phyloP scores from a whole-genome alignment of 176 grass and related monocot genomes.

The Puccinellia tenuiflora region DNA sequence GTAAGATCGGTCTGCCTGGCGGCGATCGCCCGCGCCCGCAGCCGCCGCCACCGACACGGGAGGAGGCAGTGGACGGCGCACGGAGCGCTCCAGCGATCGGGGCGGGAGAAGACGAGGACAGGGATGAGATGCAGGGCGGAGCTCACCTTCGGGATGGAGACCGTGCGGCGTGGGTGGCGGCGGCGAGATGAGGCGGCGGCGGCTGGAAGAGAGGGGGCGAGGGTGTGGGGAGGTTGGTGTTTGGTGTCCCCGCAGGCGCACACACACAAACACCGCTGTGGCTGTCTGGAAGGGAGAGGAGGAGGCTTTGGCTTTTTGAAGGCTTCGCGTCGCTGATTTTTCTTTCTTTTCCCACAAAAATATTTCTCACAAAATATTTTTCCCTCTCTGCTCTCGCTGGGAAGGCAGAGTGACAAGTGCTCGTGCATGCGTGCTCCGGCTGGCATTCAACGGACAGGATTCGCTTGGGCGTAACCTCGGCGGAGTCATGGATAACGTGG shows the following conservation, averaged over 20 bases:
- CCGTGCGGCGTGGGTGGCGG: slow-evolving; percentile 14
- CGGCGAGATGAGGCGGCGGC: slow-evolving; percentile 23
- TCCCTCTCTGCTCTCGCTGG: not conserved
- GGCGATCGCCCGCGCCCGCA: slow-evolving; percentile 31
- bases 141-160: slow-evolving; percentile 27
- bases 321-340: slow-evolving; percentile 28
- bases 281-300: slow-evolving; percentile 18
- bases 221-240: slow-evolving; percentile 41
- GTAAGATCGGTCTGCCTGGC: slow-evolving; percentile 27
- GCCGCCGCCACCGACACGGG: slow-evolving; percentile 16
- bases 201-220: not conserved
- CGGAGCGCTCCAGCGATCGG: not conserved
- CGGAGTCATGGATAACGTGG: slow-evolving; percentile 42
- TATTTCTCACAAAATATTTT: not conserved
- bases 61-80: not conserved
- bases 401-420: not conserved
- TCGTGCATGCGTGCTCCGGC: not conserved
- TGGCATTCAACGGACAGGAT: slow-evolving; percentile 20
- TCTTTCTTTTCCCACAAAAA: not conserved
- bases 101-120: not conserved
- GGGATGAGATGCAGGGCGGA: not conserved
- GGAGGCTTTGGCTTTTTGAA: slow-evolving; percentile 41
- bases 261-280: slow-evolving; percentile 38
- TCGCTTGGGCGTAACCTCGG: not conserved
- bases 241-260: slow-evolving; percentile 36